Evolutionary conservation across 1,139 yeast genomes (phyloP).

Genomic region (Eremothecium sinecaudum): DNA sequence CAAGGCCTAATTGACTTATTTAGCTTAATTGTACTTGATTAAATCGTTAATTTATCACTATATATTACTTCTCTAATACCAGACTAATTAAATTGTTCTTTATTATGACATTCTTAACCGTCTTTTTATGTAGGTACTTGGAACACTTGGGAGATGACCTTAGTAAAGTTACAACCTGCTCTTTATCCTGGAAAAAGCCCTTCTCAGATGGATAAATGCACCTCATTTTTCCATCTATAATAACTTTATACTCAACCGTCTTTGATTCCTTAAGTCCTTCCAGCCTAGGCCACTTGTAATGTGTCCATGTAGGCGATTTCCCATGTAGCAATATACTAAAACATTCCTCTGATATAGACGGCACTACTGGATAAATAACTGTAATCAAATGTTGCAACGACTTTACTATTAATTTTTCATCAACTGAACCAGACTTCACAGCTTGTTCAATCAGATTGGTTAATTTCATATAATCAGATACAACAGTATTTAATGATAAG

Average conservation of each 20-base stretch:
- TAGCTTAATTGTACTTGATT: background rate
- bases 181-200: conserved; percentile 32
- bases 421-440: conserved; percentile 31
- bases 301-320: conserved; percentile 35
- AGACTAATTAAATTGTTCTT: conserved; percentile 34
- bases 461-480: conserved; percentile 83
- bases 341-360: conserved; percentile 74
- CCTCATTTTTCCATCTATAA: conserved; percentile 63
- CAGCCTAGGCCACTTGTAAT: conserved; percentile 50
- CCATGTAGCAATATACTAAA: conserved; percentile 46
- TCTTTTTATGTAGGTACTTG: conserved; percentile 31
- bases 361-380: conserved; percentile 34
- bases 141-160: conserved; percentile 22
- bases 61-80: conserved; percentile 14
- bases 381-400: conserved; percentile 52
- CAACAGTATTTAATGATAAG: conserved; percentile 68
- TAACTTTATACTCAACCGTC: conserved; percentile 39
- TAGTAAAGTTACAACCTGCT: conserved; percentile 32
- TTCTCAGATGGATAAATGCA: conserved; percentile 37
- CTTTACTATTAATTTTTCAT: conserved; percentile 33
- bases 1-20: conserved; percentile 7
- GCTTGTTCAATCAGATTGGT: conserved; percentile 47
- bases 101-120: conserved; percentile 34
- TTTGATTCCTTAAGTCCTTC: conserved; percentile 35
- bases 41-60: background rate